Evolutionary conservation across 805 yeast genomes (phyloP).

Genomic region (Scheffersomyces lignosus): DNA sequence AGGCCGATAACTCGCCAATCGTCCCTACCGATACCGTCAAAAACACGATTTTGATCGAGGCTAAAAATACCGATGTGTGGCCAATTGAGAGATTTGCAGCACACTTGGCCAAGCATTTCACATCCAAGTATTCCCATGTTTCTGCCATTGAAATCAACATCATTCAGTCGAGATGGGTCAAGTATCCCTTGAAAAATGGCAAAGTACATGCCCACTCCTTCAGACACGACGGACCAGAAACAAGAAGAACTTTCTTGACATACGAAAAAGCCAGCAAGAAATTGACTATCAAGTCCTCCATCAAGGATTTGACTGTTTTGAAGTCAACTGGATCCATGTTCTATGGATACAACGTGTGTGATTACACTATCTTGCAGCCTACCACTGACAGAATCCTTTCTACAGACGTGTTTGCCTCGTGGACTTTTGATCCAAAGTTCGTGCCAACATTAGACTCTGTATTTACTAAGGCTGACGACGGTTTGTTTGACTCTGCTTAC

Average conservation of each 20-base stretch:
- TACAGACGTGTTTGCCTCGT: conserved; percentile 75
- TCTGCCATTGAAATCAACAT: conserved; percentile 67
- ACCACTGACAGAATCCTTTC: conserved; percentile 83
- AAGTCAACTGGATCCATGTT: conserved; percentile 93
- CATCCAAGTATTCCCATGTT: conserved; percentile 74
- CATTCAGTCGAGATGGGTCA: conserved; percentile 77
- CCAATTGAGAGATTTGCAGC: conserved; percentile 92
- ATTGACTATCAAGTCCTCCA: conserved; percentile 61
- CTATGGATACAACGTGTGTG: conserved; percentile 82
- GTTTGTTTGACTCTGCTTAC: conserved; percentile 65
- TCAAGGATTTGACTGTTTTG: conserved; percentile 78
- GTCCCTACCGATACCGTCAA: conserved; percentile 95
- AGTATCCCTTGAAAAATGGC: conserved; percentile 66
- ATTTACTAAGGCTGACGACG: conserved; percentile 52
- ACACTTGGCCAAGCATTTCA: conserved; percentile 77
- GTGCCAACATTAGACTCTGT: conserved; percentile 53
- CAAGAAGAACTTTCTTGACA: conserved; percentile 57
- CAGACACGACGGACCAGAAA: conserved; percentile 80
- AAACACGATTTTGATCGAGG: conserved; percentile 82
- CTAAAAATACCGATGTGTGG: conserved; percentile 81
- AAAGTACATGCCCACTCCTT: conserved; percentile 81
- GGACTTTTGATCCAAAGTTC: conserved; percentile 61
- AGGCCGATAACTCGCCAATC: conserved; percentile 85
- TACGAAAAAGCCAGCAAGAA: conserved; percentile 52
- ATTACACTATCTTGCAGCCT: conserved; percentile 84